phyloP scores from a whole-genome alignment of 345 rosid genomes.

The Pelargonium nanum region DNA sequence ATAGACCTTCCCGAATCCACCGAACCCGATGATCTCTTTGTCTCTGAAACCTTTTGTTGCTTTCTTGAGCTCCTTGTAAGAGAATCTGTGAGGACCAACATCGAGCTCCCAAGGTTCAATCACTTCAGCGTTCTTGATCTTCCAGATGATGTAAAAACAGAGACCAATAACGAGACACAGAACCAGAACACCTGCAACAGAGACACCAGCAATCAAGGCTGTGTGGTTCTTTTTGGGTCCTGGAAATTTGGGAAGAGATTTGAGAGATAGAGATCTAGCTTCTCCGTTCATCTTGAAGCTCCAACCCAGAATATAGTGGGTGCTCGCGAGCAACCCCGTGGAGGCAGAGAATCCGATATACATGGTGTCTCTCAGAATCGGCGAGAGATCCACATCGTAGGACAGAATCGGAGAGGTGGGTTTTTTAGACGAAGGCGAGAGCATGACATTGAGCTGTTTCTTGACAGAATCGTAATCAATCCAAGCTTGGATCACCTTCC shows the following conservation, averaged over 20 bases:
- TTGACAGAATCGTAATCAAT: conserved; percentile 62
- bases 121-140: conserved; percentile 37
- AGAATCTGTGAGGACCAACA: conserved; percentile 73
- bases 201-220: conserved; percentile 28
- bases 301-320: conserved; percentile 83
- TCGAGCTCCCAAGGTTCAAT: conserved; percentile 79
- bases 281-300: conserved; percentile 62
- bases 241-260: conserved; percentile 58
- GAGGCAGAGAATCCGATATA: conserved; percentile 85
- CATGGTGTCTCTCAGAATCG: conserved; percentile 47
- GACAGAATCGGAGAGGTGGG: conserved; percentile 54
- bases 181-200: conserved; percentile 17
- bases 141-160: conserved; percentile 18
- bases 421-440: conserved; percentile 53
- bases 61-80: conserved; percentile 63
- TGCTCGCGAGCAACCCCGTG: conserved; percentile 72
- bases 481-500: conserved; percentile 62
- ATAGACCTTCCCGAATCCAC: conserved; percentile 83
- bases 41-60: conserved; percentile 76
- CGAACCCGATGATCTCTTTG: conserved; percentile 69
- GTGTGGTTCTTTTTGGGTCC: conserved; percentile 19
- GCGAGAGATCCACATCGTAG: conserved; percentile 50
- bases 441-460: conserved; percentile 49
- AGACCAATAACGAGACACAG: conserved; percentile 16
- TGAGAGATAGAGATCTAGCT: conserved; percentile 46